Evolutionary conservation across 129 eudicot genomes (phyloP), one percentile per base, ranked within the genome.

Genomic region (Flaveria brownii): DNA sequence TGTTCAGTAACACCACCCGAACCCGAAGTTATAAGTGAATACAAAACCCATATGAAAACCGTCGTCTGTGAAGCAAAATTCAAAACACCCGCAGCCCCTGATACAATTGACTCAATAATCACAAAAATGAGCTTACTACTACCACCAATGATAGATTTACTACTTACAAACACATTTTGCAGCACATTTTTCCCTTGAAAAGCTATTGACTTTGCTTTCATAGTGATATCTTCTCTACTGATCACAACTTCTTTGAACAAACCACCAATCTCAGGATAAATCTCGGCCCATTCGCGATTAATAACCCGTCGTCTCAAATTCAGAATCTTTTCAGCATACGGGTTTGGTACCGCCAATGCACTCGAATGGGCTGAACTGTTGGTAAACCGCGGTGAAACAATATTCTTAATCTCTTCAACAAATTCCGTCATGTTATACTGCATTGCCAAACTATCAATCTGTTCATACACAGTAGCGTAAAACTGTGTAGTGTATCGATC

Each of bases 1-100:
- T 95, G 99, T 67, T 95, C 95, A 0, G 99, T 95, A 17, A 89
- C 99, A 22, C 99, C 99, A 17, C 97, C 99, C 2, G 99, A 95
- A 12, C 92, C 86, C 1, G 97, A 91, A 1, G 99, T 95, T 76
- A 95, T 95, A 13, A 95, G 85, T 11, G 91, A 95, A 69, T 89
- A 95, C 69, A 91, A 84, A 82, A 95, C 96, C 99, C 97, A 91
- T 41, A 91, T 83, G 81, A 95, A 95, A 57, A 95, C 89, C 88
- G 85, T 89, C 11, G 86, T 77, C 62, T 91, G 96, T 1, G 95
- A 91, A 10, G 88, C 69, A 43, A 95, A 91, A 59, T 91, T 89
- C 68, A 91, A 75, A 18, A 95, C 66, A 42, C 86, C 97, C 0
- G 97, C 99, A 0, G 99, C 99, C 14, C 99, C 99, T 3, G 94